phyloP scores from a whole-genome alignment of 257 asterid genomes.

The Solanum sitiens region DNA sequence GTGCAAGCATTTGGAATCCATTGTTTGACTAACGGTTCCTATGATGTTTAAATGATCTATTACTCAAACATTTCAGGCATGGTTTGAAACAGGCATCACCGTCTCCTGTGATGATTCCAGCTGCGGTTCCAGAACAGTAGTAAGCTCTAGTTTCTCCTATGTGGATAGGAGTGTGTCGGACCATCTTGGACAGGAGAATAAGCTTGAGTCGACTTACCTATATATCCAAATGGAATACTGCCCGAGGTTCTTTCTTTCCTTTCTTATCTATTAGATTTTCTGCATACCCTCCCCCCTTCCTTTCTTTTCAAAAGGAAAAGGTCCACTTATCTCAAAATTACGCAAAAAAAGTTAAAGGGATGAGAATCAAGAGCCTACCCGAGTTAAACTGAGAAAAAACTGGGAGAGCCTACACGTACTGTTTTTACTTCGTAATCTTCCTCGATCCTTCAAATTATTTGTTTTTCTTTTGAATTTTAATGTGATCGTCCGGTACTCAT shows the following conservation, averaged over 20 bases:
- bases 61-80: conserved; percentile 56
- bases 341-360: not conserved
- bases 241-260: conserved; percentile 54
- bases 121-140: conserved; percentile 52
- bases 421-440: not conserved
- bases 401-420: not conserved
- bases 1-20: not conserved
- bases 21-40: not conserved
- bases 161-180: conserved; percentile 54
- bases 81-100: conserved; percentile 87
- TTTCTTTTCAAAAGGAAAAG: not conserved
- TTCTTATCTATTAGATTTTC: not conserved
- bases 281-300: not conserved
- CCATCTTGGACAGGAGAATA: conserved; percentile 37
- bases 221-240: conserved; percentile 98
- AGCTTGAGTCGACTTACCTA: conserved; percentile 73
- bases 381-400: not conserved
- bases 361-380: not conserved
- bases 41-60: not conserved
- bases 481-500: not conserved
- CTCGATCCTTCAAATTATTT: not conserved
- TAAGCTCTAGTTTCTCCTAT: conserved; percentile 63
- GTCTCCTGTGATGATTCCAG: conserved; percentile 38
- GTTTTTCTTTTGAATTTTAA: not conserved
- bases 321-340: not conserved